Evolutionary conservation across 1,284 basidiomycete species (phyloP).

Genomic region (Moesziomyces sp.): DNA sequence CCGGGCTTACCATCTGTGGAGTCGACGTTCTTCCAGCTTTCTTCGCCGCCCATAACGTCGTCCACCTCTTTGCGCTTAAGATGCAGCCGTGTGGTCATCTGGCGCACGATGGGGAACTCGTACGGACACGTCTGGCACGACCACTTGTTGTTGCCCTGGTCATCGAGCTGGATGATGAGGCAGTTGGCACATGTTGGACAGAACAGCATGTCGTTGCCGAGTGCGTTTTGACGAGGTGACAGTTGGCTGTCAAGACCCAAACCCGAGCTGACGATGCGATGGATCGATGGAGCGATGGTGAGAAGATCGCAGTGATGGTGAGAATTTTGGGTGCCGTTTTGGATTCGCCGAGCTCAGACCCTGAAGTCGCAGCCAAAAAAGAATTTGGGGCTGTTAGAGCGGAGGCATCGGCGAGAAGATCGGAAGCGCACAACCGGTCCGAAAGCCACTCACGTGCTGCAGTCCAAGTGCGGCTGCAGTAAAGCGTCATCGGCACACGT

Average conservation of each 20-base stretch:
- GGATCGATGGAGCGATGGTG: background rate
- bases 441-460: too few species aligned
- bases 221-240: too few species aligned
- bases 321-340: too few species aligned
- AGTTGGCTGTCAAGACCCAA: too few species aligned
- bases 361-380: too few species aligned
- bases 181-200: conserved; percentile 95
- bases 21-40: conserved; percentile 94
- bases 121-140: conserved; percentile 94
- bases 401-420: too few species aligned
- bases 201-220: conserved; percentile 79
- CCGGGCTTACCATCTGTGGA: conserved; percentile 73
- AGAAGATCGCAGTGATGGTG: background rate
- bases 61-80: conserved; percentile 60
- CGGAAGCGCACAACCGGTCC: too few species aligned
- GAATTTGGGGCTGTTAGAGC: too few species aligned
- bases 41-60: conserved; percentile 72
- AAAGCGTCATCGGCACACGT: too few species aligned
- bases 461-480: too few species aligned
- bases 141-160: conserved; percentile 82
- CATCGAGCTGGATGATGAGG: conserved; percentile 76
- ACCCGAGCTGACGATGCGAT: background rate
- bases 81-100: conserved; percentile 71
- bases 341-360: too few species aligned
- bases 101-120: conserved; percentile 85